These are phyloP conservation scores for Cryptomeria japonica DNA, from an alignment of 75 land plant species.

Conservation along the genomic window DNA sequence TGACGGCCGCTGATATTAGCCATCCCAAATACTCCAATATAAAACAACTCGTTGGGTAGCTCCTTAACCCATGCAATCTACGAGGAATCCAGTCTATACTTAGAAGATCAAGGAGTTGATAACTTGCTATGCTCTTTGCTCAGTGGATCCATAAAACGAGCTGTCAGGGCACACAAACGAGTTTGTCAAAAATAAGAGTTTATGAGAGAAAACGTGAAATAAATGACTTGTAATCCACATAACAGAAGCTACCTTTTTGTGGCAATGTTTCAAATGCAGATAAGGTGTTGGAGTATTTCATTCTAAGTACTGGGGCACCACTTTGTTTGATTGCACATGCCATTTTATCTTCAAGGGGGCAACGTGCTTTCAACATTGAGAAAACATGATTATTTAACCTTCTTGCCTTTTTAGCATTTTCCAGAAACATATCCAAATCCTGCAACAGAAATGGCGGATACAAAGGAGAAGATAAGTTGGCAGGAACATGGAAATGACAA, in stretches of 20 bases:
- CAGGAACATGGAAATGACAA: conserved; percentile 10
- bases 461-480: not conserved
- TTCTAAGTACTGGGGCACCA: conserved; percentile 79
- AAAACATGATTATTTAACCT: conserved; percentile 94
- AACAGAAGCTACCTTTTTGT: conserved; percentile 55
- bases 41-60: not conserved
- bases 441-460: conserved; percentile 17
- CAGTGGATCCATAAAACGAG: conserved; percentile 5
- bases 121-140: not conserved
- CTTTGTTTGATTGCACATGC: conserved; percentile 97
- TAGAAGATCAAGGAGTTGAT: not conserved
- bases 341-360: conserved; percentile 87
- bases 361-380: conserved; percentile 87
- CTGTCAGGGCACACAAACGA: conserved; percentile 2
- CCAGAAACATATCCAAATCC: conserved; percentile 77
- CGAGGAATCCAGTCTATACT: not conserved
- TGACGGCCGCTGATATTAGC: not conserved
- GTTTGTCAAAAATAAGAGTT: not conserved
- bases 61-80: not conserved
- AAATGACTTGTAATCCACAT: not conserved
- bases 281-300: conserved; percentile 79
- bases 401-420: conserved; percentile 88
- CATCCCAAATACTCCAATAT: not conserved
- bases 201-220: not conserved
- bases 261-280: conserved; percentile 97